Evolutionary conservation across 2,329 filamentous ascomycete species (phyloP).

Genomic region (Paraphoma sp.): DNA sequence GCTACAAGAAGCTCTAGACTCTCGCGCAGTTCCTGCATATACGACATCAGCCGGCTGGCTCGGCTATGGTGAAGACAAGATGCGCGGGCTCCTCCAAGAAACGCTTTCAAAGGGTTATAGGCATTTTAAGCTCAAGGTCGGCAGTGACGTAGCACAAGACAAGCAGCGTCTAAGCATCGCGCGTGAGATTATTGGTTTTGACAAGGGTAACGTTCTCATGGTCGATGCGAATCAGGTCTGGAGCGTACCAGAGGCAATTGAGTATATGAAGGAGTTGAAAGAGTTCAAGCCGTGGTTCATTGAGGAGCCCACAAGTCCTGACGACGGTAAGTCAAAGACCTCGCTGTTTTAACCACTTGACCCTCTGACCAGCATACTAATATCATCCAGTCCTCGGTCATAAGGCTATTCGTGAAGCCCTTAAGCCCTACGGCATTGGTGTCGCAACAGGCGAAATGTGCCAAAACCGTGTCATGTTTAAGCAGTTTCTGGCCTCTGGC

Average conservation of each 20-base stretch:
- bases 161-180: slow-evolving; percentile 74
- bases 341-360: background rate
- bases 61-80: slow-evolving; percentile 88
- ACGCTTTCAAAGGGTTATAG: slow-evolving; percentile 78
- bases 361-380: background rate
- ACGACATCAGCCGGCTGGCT: slow-evolving; percentile 91
- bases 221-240: slow-evolving; percentile 93
- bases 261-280: slow-evolving; percentile 81
- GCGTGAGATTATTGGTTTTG: slow-evolving; percentile 80
- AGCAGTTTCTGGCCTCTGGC: slow-evolving; percentile 80
- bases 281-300: slow-evolving; percentile 94
- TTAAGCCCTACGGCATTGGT: slow-evolving; percentile 76
- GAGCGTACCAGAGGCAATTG: slow-evolving; percentile 88
- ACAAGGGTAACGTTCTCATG: slow-evolving; percentile 85
- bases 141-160: slow-evolving; percentile 75
- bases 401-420: slow-evolving; percentile 81
- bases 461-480: slow-evolving; percentile 93
- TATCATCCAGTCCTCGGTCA: slow-evolving; percentile 73
- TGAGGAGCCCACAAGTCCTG: slow-evolving; percentile 89
- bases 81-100: slow-evolving; percentile 75
- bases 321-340: slow-evolving; percentile 61
- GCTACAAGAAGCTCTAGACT: slow-evolving; percentile 74
- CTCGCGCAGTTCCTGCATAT: slow-evolving; percentile 83
- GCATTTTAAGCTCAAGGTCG: slow-evolving; percentile 93
- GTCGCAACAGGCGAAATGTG: slow-evolving; percentile 95